Evolutionary conservation across 345 rosid species (phyloP).

Genomic region (Rubroshorea leprosula): DNA sequence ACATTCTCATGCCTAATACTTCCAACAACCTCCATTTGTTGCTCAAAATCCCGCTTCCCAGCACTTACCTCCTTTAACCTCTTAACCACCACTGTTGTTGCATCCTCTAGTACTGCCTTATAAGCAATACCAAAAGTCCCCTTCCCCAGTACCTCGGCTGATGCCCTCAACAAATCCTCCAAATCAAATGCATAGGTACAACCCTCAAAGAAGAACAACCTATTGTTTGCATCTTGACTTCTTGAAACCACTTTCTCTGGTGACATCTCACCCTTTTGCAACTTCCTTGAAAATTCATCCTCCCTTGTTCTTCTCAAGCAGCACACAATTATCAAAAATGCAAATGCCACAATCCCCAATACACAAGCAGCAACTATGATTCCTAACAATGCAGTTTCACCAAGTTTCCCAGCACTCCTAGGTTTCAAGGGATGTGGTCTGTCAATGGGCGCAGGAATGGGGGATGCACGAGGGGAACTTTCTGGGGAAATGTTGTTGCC

Average conservation of each 20-base stretch:
- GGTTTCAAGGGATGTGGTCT: conserved; percentile 16
- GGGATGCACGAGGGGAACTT: conserved; percentile 23
- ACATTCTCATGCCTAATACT: conserved; percentile 70
- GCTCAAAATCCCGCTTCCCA: conserved; percentile 85
- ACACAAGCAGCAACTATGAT: conserved; percentile 42
- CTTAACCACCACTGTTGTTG: conserved; percentile 80
- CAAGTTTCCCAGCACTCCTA: conserved; percentile 29
- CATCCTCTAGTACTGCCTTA: conserved; percentile 72
- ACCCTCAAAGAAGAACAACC: conserved; percentile 90
- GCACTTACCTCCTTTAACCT: conserved; percentile 74
- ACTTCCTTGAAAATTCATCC: conserved; percentile 36
- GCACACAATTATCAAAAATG: conserved; percentile 44
- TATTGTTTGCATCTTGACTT: conserved; percentile 73
- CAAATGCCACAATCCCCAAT: conserved; percentile 38
- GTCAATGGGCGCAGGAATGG: conserved; percentile 23
- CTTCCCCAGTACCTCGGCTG: conserved; percentile 95
- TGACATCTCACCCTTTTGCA: conserved; percentile 71
- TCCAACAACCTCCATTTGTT: conserved; percentile 85
- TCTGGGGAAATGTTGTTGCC: conserved; percentile 46
- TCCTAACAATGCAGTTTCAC: conserved; percentile 48
- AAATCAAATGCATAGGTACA: conserved; percentile 82
- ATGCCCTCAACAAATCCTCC: conserved; percentile 95
- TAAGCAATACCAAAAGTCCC: conserved; percentile 93
- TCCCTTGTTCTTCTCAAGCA: conserved; percentile 43
- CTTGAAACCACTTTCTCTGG: conserved; percentile 76